Evolutionary conservation across 768 basidiomycete species (phyloP).

Genomic region (Naganishia kalamii): DNA sequence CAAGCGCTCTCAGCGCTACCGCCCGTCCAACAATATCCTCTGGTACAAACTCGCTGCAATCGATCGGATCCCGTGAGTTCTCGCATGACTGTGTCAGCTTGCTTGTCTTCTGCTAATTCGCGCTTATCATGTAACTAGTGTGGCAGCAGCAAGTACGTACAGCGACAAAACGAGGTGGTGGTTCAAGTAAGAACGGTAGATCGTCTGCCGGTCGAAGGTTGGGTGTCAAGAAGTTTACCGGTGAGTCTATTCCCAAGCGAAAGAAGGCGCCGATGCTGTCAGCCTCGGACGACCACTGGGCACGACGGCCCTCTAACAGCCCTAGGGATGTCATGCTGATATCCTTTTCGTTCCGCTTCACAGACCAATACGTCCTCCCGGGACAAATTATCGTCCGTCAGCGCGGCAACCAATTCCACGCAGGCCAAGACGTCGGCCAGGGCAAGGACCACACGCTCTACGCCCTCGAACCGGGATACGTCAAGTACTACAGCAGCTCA

Average conservation of each 20-base stretch:
- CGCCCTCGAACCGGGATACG: slow-evolving; percentile 79
- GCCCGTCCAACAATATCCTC: background rate
- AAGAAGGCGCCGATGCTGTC: background rate
- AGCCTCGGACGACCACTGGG: too few species aligned
- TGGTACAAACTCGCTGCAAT: background rate
- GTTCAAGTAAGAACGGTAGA: slow-evolving; percentile 85
- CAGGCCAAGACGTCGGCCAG: slow-evolving; percentile 85
- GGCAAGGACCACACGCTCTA: slow-evolving; percentile 94
- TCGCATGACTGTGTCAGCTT: background rate
- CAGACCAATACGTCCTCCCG: slow-evolving; percentile 85
- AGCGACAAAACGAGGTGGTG: slow-evolving; percentile 93
- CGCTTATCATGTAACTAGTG: background rate
- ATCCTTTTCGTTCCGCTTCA: background rate
- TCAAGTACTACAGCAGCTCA: slow-evolving; percentile 69
- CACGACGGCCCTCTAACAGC: too few species aligned
- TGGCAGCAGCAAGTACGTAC: slow-evolving; percentile 61
- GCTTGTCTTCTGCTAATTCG: background rate
- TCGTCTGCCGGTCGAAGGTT: slow-evolving; percentile 87
- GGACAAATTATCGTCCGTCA: slow-evolving; percentile 96
- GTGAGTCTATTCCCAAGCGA: slow-evolving; percentile 49
- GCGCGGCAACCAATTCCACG: slow-evolving; percentile 83
- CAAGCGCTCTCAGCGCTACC: background rate
- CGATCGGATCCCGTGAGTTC: slow-evolving; percentile 9
- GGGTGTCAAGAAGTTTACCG: slow-evolving; percentile 93
- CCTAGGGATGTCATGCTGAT: too few species aligned